phyloP scores from a whole-genome alignment of 352 stramenopile species.

The Pythium aristosporum region DNA sequence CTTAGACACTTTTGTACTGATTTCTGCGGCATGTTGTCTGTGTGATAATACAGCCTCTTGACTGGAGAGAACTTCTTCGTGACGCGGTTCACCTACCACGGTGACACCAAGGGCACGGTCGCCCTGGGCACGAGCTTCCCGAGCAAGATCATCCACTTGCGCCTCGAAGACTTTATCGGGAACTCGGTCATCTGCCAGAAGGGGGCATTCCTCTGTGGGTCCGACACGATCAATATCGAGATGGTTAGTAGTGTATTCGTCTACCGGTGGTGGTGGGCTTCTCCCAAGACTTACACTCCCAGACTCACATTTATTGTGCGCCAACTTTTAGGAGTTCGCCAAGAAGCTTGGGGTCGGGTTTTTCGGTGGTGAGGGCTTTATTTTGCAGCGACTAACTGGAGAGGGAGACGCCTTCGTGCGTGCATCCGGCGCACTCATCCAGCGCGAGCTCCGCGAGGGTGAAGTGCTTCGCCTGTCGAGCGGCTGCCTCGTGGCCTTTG shows the following conservation, averaged over 20 bases:
- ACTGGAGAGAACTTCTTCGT: slow-evolving; percentile 85
- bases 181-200: slow-evolving; percentile 91
- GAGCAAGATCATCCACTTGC: slow-evolving; percentile 90
- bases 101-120: slow-evolving; percentile 69
- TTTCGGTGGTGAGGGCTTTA: slow-evolving; percentile 95
- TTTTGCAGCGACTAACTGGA: slow-evolving; percentile 91
- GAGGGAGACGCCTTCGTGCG: slow-evolving; percentile 91
- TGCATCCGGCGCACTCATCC: slow-evolving; percentile 87
- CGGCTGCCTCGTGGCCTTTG: slow-evolving; percentile 90
- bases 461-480: slow-evolving; percentile 92
- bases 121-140: slow-evolving; percentile 89
- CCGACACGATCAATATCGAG: slow-evolving; percentile 90
- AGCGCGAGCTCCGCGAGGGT: slow-evolving; percentile 80
- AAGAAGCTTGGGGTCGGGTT: slow-evolving; percentile 90
- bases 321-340: slow-evolving; percentile 70
- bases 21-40: neutral
- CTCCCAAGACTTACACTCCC: too few species aligned
- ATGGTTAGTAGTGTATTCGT: slow-evolving; percentile 44
- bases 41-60: slow-evolving; percentile 43
- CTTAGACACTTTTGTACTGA: neutral
- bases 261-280: neutral
- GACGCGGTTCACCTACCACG: slow-evolving; percentile 68
- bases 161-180: slow-evolving; percentile 82
- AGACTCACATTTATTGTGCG: too few species aligned
- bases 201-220: slow-evolving; percentile 90